Conservation (phyloP, 2,329 filamentous ascomycete species). For the Talaromyces sp. region DNA sequence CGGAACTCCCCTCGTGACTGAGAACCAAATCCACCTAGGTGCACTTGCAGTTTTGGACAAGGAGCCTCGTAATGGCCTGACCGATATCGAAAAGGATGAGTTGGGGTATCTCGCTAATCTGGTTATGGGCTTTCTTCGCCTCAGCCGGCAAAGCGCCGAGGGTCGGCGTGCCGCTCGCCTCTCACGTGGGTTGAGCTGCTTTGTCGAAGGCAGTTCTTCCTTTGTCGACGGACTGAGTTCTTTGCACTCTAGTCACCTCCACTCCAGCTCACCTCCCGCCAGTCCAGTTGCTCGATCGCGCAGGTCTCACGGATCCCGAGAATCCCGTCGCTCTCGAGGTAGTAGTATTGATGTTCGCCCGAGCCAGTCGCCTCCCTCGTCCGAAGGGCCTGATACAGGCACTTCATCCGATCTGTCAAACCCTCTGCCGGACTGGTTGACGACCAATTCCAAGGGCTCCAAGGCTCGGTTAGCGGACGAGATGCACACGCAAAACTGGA, state of each 20-base stretch:
- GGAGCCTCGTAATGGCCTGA: constrained; percentile 46
- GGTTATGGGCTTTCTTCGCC: constrained; percentile 57
- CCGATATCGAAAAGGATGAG: constrained; percentile 37
- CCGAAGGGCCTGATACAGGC: constrained; percentile 24
- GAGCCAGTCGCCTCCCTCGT: constrained; percentile 22
- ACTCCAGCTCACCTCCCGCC: constrained; percentile 17
- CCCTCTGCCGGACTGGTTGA: constrained; percentile 28
- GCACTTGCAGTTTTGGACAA: constrained; percentile 57
- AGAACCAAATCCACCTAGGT: constrained; percentile 54
- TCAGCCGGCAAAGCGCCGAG: constrained; percentile 48
- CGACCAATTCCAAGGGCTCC: constrained; percentile 19
- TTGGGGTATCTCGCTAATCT: constrained; percentile 53
- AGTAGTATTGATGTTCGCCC: constrained; percentile 9
- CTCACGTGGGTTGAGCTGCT: constrained; percentile 51
- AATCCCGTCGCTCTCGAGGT: constrained; percentile 10
- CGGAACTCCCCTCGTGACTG: constrained; percentile 57
- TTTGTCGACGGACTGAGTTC: constrained; percentile 25
- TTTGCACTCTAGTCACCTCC: background rate
- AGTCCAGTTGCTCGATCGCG: constrained; percentile 5
- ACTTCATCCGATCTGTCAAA: constrained; percentile 21
- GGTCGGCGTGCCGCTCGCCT: constrained; percentile 49
- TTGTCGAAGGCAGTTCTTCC: constrained; percentile 48
- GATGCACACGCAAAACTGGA: constrained; percentile 34
- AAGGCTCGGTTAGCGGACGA: constrained; percentile 24
- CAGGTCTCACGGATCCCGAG: constrained; percentile 4